Evolutionary conservation across 163 green algal genomes (phyloP).

Genomic region (Prototheca wickerhamii): DNA sequence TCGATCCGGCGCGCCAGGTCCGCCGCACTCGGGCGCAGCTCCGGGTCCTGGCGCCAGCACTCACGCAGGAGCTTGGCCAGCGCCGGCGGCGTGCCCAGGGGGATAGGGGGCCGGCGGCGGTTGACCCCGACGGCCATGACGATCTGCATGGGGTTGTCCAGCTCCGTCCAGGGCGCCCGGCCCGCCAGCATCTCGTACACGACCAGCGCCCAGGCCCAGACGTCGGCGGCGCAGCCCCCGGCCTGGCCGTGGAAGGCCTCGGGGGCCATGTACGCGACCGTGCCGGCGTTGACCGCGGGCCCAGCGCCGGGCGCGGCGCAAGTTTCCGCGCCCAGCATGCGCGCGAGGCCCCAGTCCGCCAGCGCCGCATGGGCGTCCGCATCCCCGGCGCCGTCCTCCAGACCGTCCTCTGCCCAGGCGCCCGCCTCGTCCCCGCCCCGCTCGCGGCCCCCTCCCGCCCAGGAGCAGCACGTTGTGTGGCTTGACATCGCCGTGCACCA

Average conservation of each 20-base stretch:
- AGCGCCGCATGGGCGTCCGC: conserved; percentile 18
- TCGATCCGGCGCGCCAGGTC: conserved; percentile 24
- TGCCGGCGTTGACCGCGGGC: too few species aligned
- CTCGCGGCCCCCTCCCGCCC: too few species aligned
- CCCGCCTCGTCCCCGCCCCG: neutral
- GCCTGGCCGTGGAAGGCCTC: conserved; percentile 32
- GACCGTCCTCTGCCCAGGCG: neutral
- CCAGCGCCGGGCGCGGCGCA: too few species aligned
- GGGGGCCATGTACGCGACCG: conserved; percentile 45
- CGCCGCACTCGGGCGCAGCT: conserved; percentile 33
- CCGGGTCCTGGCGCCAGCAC: conserved; percentile 51
- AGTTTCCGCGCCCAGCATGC: too few species aligned
- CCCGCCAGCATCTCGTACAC: conserved; percentile 7
- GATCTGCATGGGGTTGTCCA: conserved; percentile 22
- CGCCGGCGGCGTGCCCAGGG: conserved; percentile 19
- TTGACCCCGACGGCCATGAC: conserved; percentile 36
- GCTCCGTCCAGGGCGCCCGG: conserved; percentile 34
- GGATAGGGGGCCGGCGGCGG: conserved; percentile 40
- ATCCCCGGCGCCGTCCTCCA: neutral
- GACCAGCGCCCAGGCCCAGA: conserved; percentile 31
- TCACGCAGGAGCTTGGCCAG: conserved; percentile 42
- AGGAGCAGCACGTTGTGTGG: conserved; percentile 26
- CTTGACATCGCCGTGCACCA: conserved; percentile 33
- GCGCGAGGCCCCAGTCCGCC: conserved; percentile 62
- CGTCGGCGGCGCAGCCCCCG: conserved; percentile 10